Evolutionary conservation across 2,329 filamentous ascomycete species (phyloP), one percentile per base, ranked within the genome.

Genomic region (Coniochaeta sp.): DNA sequence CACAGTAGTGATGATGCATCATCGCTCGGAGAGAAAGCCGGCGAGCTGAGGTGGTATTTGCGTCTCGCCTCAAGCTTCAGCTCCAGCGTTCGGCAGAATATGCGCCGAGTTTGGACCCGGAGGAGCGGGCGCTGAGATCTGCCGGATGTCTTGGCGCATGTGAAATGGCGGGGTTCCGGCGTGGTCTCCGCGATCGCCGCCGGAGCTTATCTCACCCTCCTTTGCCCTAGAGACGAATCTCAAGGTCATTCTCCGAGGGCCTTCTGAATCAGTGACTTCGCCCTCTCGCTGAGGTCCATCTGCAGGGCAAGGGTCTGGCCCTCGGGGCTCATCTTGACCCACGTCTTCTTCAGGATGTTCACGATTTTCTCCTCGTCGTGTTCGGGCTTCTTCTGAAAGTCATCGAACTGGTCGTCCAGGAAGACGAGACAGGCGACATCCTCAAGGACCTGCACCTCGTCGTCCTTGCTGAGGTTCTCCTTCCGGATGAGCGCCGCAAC

Each of bases 361-460:
- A 92, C 65, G 54, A 90, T 82, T 76, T 94, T 95, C 49, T 83
- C 85, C 69, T 92, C 87, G 62, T 90, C 86, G 14, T 77, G 65
- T 51, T 84, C 77, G 26, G 80, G 77, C 63, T 78, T 75, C 58
- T 67, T 76, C 73, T 89, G 86, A 68, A 94, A 95, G 49, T 79
- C 81, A 61, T 91, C 89, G 56, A 95, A 87, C 64, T 94, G 87
- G 64, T 92, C 89, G 64, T 94, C 89, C 57, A 95, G 70, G 65
- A 95, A 95, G 26, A 95, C 89, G 51, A 95, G 70, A 64, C 89
- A 95, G 3, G 90, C 90, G 46, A 90, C 87, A 69, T 95, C 90
- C 71, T 95, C 90, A 55, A 95, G 74, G 6, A 81, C 76, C 72
- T 92, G 87, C 51, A 85, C 83, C 65, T 90, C 86, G 14, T 65